A percentile compares a stretch with the other conserved stretches of the same genome.
phyloP scores from a whole-genome alignment of 805 yeast species.

The Metschnikowia santaceciliae region DNA sequence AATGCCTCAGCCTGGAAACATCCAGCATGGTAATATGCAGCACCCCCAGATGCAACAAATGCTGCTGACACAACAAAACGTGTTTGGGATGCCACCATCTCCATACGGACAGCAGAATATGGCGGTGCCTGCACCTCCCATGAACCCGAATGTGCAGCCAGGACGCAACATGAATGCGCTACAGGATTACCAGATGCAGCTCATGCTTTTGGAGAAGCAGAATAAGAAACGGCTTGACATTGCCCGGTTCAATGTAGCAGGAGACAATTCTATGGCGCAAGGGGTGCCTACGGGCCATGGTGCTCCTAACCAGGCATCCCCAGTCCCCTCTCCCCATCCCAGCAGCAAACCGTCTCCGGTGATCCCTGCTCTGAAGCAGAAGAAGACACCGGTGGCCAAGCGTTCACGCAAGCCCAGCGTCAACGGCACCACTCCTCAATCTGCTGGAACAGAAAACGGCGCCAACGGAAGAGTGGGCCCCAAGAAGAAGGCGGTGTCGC shows the following conservation, averaged over 20 bases:
- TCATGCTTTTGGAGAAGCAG: slow-evolving; percentile 70
- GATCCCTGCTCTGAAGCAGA: slow-evolving; percentile 21
- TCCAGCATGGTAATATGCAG: background rate
- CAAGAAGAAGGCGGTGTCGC: slow-evolving; percentile 8
- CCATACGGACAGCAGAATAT: slow-evolving; percentile 3
- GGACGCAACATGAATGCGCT: slow-evolving; percentile 50
- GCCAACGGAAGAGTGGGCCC: slow-evolving; percentile 2
- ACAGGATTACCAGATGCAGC: slow-evolving; percentile 78
- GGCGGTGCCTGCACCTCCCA: slow-evolving; percentile 4
- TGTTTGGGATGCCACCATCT: background rate
- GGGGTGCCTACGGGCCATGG: slow-evolving; percentile 13
- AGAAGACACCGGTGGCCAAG: slow-evolving; percentile 30
- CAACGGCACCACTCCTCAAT: slow-evolving; percentile 16
- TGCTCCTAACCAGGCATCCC: slow-evolving; percentile 15
- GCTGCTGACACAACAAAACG: slow-evolving; percentile 1
- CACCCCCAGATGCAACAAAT: slow-evolving; percentile 1
- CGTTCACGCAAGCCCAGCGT: slow-evolving; percentile 33
- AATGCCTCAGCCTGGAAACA: background rate
- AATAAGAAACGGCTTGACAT: slow-evolving; percentile 64
- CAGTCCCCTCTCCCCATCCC: slow-evolving; percentile 34
- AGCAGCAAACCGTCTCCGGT: slow-evolving; percentile 35
- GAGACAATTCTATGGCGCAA: slow-evolving; percentile 9
- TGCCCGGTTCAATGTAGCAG: slow-evolving; percentile 34
- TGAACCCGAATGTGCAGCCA: slow-evolving; percentile 9
- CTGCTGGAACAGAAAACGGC: slow-evolving; percentile 13